Conservation (phyloP, 2,329 filamentous ascomycete genomes). For the Aureobasidium sp. region DNA sequence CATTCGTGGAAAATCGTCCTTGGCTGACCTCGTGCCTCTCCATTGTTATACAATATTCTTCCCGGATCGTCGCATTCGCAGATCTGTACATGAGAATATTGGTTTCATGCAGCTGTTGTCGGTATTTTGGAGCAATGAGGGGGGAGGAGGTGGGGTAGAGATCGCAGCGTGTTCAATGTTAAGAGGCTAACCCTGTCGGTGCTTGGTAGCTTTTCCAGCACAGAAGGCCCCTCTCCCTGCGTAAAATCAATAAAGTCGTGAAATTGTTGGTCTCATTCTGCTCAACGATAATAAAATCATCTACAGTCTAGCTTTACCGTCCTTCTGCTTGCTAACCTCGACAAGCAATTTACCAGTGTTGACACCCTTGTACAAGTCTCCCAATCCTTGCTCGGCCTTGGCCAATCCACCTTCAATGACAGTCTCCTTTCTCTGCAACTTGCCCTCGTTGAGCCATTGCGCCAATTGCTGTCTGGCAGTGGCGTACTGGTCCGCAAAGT, state of each 20-base stretch:
- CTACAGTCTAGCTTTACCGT: conserved; percentile 5
- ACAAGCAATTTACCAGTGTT: conserved; percentile 9
- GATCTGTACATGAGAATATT: not conserved
- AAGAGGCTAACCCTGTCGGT: no score
- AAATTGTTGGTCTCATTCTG: not conserved
- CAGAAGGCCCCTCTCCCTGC: no score
- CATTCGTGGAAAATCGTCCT: conserved; percentile 4
- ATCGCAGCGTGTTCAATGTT: not conserved
- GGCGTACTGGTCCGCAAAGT: conserved; percentile 52
- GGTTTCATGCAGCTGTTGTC: not conserved
- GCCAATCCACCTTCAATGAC: conserved; percentile 6
- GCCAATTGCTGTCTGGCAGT: conserved; percentile 53
- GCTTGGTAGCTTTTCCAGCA: no score
- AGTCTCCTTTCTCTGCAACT: conserved; percentile 10
- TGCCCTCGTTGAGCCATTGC: conserved; percentile 63
- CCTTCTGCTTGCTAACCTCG: conserved; percentile 7
- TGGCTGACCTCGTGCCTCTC: not conserved
- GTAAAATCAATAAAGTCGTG: no score
- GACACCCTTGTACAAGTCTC: conserved; percentile 10
- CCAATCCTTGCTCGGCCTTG: conserved; percentile 8
- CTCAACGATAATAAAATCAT: not conserved
- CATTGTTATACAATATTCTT: not conserved
- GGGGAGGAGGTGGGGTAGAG: not conserved
- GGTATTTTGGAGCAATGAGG: not conserved
- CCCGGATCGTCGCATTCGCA: not conserved